Conservation (phyloP, 1,139 yeast genomes). For the Debaryomyces psychrophilus region DNA sequence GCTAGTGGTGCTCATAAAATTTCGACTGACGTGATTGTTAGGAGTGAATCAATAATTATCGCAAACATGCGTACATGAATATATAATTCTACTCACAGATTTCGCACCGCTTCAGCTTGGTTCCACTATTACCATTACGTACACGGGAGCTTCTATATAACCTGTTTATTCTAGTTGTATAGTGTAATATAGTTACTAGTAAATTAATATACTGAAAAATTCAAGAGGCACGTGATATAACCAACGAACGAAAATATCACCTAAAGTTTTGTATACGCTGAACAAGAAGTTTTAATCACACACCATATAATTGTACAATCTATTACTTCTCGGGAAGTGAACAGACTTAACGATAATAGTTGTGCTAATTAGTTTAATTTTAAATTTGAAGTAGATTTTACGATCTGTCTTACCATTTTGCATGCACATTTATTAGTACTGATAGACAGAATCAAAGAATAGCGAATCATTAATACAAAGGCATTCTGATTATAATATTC, state of each 20-base stretch:
- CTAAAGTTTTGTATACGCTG: conserved; percentile 1
- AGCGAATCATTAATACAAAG: neutral
- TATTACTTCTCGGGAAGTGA: neutral
- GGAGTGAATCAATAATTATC: too few relatives aligned
- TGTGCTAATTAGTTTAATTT: neutral
- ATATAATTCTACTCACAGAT: too few relatives aligned
- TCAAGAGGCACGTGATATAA: neutral
- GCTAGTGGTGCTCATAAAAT: too few relatives aligned
- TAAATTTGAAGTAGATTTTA: conserved; percentile 1
- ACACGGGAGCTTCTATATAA: neutral
- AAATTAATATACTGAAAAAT: conserved; percentile 1
- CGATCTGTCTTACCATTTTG: neutral
- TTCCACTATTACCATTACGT: neutral
- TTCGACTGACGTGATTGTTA: too few relatives aligned
- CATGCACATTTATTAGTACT: neutral
- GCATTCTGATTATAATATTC: neutral
- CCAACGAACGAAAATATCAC: conserved; percentile 4
- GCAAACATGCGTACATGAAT: too few relatives aligned
- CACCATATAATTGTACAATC: conserved; percentile 4
- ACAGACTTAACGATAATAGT: neutral
- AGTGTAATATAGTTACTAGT: conserved; percentile 1
- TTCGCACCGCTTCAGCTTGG: too few relatives aligned
- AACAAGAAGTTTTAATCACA: neutral
- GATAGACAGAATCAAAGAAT: neutral
- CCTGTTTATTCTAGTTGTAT: neutral